Evolutionary conservation across 2,329 filamentous ascomycete species (phyloP).

Genomic region (Dothideomycetes sp.): DNA sequence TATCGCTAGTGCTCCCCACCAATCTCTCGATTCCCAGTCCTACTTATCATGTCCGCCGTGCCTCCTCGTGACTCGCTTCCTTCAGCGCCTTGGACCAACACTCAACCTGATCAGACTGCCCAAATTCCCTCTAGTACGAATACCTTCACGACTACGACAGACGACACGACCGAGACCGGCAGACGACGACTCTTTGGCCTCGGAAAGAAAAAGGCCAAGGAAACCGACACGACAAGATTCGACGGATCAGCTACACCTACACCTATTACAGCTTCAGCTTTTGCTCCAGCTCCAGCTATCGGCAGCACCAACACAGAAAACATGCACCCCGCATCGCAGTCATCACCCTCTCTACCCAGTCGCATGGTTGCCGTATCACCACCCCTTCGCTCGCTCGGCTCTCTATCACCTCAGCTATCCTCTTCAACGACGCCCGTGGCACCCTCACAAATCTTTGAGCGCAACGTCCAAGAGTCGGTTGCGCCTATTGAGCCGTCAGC

Average conservation of each 20-base stretch:
- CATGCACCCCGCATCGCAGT: conserved; percentile 13
- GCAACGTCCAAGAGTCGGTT: conserved; percentile 77
- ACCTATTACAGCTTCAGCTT: no score
- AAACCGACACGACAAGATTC: conserved; percentile 9
- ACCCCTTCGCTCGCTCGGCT: conserved; percentile 21
- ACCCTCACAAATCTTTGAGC: conserved; percentile 74
- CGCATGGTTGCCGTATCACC: conserved; percentile 6
- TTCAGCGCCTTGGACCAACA: no score
- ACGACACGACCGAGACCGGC: conserved; percentile 15
- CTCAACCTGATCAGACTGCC: no score
- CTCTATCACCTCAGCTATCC: conserved; percentile 63
- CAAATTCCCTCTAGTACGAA: no score
- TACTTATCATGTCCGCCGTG: no score
- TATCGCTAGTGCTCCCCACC: no score
- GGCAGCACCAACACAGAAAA: conserved; percentile 1
- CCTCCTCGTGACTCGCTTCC: no score
- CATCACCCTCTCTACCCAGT: conserved; percentile 20
- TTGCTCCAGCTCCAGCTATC: no score
- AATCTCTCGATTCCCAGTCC: no score
- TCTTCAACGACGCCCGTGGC: conserved; percentile 61
- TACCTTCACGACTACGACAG: no score
- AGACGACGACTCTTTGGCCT: conserved; percentile 18
- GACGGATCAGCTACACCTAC: conserved; percentile 14
- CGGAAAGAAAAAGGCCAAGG: conserved; percentile 16
- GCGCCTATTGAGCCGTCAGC: conserved; percentile 61